A percentile compares a stretch with the other conserved stretches of the same genome.
These are phyloP conservation scores for Catunica adiposa DNA, from an alignment of 2,329 filamentous ascomycete species.

Conservation along the genomic window DNA sequence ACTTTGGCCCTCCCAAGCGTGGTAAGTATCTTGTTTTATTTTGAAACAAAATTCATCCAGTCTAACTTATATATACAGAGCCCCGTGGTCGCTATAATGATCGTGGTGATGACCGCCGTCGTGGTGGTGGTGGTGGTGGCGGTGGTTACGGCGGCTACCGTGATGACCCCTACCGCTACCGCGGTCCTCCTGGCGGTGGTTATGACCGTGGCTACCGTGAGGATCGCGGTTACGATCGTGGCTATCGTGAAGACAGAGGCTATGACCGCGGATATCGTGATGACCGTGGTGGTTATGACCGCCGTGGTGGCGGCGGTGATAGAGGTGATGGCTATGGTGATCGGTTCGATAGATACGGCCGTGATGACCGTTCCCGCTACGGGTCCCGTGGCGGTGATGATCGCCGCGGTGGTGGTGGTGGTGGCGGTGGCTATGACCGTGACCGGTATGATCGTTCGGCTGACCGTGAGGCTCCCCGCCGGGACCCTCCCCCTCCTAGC, in stretches of 20 bases:
- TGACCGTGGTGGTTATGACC: slow-evolving; percentile 32
- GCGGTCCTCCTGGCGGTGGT: slow-evolving; percentile 31
- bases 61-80: slow-evolving; percentile 17
- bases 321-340: slow-evolving; percentile 25
- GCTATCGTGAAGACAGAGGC: slow-evolving; percentile 33
- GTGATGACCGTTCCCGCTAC: slow-evolving; percentile 21
- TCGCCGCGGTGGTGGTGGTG: slow-evolving; percentile 22
- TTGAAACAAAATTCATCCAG: background rate
- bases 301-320: slow-evolving; percentile 34
- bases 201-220: slow-evolving; percentile 35
- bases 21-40: slow-evolving; percentile 44
- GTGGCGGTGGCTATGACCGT: slow-evolving; percentile 27
- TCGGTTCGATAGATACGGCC: slow-evolving; percentile 17
- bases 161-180: slow-evolving; percentile 43
- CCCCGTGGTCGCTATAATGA: slow-evolving; percentile 31
- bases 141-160: slow-evolving; percentile 30
- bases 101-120: slow-evolving; percentile 49
- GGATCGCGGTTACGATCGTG: slow-evolving; percentile 30
- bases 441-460: slow-evolving; percentile 32
- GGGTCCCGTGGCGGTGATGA: slow-evolving; percentile 23
- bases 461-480: slow-evolving; percentile 26
- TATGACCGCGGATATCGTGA: slow-evolving; percentile 21
- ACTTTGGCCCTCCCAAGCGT: slow-evolving; percentile 96
- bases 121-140: slow-evolving; percentile 39
- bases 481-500: slow-evolving; percentile 24